A percentile compares a stretch with the other conserved stretches of the same genome.
Evolutionary conservation across 202 grass and related monocot species (phyloP).

Genomic region (Digitaria exilis): DNA sequence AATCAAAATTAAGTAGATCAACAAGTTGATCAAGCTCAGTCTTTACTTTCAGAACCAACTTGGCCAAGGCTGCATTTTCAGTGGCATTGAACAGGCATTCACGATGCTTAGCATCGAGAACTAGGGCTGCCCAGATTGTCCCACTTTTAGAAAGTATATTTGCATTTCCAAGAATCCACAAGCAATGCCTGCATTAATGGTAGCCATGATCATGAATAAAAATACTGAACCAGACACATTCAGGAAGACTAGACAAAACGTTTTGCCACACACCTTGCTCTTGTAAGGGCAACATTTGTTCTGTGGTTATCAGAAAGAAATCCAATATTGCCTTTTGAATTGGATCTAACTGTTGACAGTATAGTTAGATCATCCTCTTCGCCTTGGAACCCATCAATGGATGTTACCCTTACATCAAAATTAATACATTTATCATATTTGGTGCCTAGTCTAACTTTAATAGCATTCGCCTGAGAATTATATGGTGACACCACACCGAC

Average conservation of each 20-base stretch:
- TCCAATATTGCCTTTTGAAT: neutral
- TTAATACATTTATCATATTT: neutral
- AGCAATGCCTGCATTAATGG: neutral
- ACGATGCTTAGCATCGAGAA: neutral
- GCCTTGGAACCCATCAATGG: neutral
- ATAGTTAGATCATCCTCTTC: neutral
- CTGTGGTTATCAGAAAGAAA: neutral
- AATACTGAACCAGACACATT: neutral
- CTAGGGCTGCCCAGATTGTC: neutral
- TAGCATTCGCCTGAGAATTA: neutral
- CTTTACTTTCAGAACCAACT: slow-evolving; percentile 60
- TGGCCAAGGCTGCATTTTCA: slow-evolving; percentile 11
- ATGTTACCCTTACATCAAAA: neutral
- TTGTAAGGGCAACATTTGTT: neutral
- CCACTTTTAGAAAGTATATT: neutral
- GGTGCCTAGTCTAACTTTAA: neutral
- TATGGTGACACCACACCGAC: neutral
- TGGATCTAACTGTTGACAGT: neutral
- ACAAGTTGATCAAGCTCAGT: slow-evolving; percentile 62
- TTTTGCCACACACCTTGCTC: neutral
- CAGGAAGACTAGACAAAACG: neutral
- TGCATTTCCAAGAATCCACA: neutral
- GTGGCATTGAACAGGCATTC: neutral
- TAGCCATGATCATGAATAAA: neutral
- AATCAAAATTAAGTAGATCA: slow-evolving; percentile 66